Percentiles rank a stretch among this genome's conserved stretches.
phyloP scores from a whole-genome alignment of 140 eudicot species.

The Bidens hawaiensis region DNA sequence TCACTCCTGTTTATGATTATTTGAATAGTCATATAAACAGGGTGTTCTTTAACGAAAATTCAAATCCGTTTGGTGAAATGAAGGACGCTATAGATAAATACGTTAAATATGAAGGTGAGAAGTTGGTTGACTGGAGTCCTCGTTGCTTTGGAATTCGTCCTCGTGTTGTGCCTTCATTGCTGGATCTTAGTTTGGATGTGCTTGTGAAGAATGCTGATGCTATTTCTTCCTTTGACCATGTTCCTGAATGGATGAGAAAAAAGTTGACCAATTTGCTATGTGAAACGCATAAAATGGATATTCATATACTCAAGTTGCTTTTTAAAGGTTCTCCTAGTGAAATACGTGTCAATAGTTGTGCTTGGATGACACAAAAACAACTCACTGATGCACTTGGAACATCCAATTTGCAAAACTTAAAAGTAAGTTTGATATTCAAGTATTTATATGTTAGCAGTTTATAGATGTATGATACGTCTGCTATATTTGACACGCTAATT shows the following conservation, averaged over 20 bases:
- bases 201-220: slow-evolving; percentile 54
- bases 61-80: not conserved
- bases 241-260: slow-evolving; percentile 40
- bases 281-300: slow-evolving; percentile 43
- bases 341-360: slow-evolving; percentile 51
- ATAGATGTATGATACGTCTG: slow-evolving; percentile 1
- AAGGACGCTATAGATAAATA: not conserved
- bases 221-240: slow-evolving; percentile 39
- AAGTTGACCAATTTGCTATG: slow-evolving; percentile 43
- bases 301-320: slow-evolving; percentile 36
- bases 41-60: not conserved
- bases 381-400: slow-evolving; percentile 15
- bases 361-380: slow-evolving; percentile 54
- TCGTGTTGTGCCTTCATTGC: slow-evolving; percentile 40
- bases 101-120: not conserved
- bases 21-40: not conserved
- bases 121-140: slow-evolving; percentile 25
- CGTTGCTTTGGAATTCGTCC: not conserved
- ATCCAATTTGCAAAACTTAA: slow-evolving; percentile 23
- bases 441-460: not conserved
- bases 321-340: slow-evolving; percentile 46
- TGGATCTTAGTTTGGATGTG: slow-evolving; percentile 44
- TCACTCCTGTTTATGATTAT: not conserved
- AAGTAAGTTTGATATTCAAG: slow-evolving; percentile 24
- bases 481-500: not conserved